Evolutionary conservation across 495 filamentous ascomycete species (phyloP), one percentile per base, ranked within the genome.

Genomic region (Diplogelasinospora grovesii): DNA sequence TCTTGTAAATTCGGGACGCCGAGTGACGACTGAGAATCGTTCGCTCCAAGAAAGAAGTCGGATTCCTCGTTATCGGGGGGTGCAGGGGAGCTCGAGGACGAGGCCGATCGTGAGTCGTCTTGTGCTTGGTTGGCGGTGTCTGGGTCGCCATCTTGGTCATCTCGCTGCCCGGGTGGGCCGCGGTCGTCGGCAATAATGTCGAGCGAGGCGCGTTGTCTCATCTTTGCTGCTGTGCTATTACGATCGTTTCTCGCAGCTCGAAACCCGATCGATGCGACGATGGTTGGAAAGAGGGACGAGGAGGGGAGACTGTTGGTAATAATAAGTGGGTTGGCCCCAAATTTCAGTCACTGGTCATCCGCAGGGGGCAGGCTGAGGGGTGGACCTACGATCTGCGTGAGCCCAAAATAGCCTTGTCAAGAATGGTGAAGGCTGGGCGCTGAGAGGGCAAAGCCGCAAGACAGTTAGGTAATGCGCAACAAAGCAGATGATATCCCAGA

Each of bases 21-120:
- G 26, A 95, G 74, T 3, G 89, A 96, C 5, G 89, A 95, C 51
- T 88, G 77, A 3, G 87, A 94, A 59, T 96, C 89, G 63, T 95
- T 94, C 44, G 77, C 73, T 44, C 81, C 83, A 30, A 78, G 75
- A 63, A 92, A 90, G 68, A 90, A 93, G 60, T 96, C 89, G 48
- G 85, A 92, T 63, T 95, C 89, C 61, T 94, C 87, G 43, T 78
- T 74, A 43, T 77, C 79, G 50, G 78, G 74, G 21, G 85, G 81
- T 55, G 83, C 84, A 16, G 89, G 89, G 1, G 89, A 93, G 57
- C 83, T 89, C 34, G 83, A 86, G 3, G 83, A 83, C 11, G 85
- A 92, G 10, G 85, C 85, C 19, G 69, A 71, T 32, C 58, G 56
- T 8, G 58, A 61, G 43, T 64, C 60, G 22, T 56, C 39, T 19